Evolutionary conservation across 2,329 filamentous ascomycete species (phyloP), one percentile per base, ranked within the genome.

Genomic region (Diaporthe humulicola): DNA sequence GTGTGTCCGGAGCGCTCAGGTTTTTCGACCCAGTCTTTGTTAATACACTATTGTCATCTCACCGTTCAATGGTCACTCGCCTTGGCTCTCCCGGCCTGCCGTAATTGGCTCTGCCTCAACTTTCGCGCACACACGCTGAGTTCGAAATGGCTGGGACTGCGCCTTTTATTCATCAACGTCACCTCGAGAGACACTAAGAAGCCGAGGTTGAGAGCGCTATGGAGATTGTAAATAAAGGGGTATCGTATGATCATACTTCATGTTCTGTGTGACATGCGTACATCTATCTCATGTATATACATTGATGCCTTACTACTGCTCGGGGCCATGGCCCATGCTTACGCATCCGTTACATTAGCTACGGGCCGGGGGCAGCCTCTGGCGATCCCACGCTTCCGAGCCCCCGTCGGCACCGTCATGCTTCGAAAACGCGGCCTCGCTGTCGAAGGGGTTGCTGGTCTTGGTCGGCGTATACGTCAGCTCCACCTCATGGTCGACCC

Each of bases 401-500:
- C 33, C 64, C 30, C 4, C 64, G 45, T 7, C 48, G n/a, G 33
- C 22, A 19, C 45, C 48, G 64, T 19, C 48, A 22, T 69, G 33
- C 15, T 69, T 69, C n/a, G 64, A 54, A 33, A 54, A 40, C 2
- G n/a, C 64, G 8, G 45, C 45, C 8, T 69, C 64, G 33, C 15
- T 54, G 64, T n/a, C 48, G 33, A 69, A 69, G 9, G 33, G 64
- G 48, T 28, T 52, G 30, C 64, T 38, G 22, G 22, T 19, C 64
- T 52, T 67, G 28, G 64, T 52, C 22, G 64, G 64, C 19, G 64
- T 67, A 9, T 67, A 67, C 45, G 64, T 52, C 64, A 67, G 45
- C 64, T 67, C 64, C 14, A 67, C 64, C 33, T 67, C 64, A 8
- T 67, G 64, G 64, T 67, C 45, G 28, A 67, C 64, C 30, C 64